Percentiles rank a stretch among this genome's conserved stretches.
Conservation (phyloP, 805 yeast genomes). For the Candida bentonensis region DNA sequence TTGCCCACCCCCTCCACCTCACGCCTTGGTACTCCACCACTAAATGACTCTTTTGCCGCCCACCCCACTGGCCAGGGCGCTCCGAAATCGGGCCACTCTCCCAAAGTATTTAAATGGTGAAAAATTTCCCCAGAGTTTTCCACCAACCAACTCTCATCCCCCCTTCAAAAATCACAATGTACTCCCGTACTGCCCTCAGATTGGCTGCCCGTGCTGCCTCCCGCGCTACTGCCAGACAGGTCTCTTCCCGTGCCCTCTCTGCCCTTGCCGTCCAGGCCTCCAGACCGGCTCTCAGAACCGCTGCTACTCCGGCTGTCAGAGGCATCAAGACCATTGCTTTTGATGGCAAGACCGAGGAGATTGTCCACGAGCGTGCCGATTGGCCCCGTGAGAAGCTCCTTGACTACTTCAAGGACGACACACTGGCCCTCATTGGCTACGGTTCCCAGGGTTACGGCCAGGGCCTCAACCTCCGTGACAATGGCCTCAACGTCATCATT, state of each 20-base stretch:
- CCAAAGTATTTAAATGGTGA: slow-evolving; percentile 1
- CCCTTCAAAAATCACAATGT: slow-evolving; percentile 7
- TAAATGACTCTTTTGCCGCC: background rate
- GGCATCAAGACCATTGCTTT: slow-evolving; percentile 95
- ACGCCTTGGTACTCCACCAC: background rate
- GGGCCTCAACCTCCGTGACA: slow-evolving; percentile 98
- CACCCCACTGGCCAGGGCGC: background rate
- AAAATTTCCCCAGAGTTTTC: background rate
- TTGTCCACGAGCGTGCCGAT: slow-evolving; percentile 97
- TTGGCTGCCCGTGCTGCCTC: slow-evolving; percentile 36
- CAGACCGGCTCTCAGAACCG: slow-evolving; percentile 17
- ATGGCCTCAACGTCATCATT: slow-evolving; percentile 91
- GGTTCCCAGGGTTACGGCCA: slow-evolving; percentile 99
- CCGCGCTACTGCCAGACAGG: slow-evolving; percentile 28
- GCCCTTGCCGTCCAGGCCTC: slow-evolving; percentile 25
- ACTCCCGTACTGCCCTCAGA: slow-evolving; percentile 25
- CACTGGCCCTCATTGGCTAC: slow-evolving; percentile 95
- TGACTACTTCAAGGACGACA: slow-evolving; percentile 95
- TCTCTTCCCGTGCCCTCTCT: slow-evolving; percentile 53
- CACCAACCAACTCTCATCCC: background rate
- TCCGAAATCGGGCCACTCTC: background rate
- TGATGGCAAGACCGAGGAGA: slow-evolving; percentile 78
- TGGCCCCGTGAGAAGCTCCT: slow-evolving; percentile 97
- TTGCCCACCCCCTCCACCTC: background rate
- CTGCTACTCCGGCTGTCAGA: slow-evolving; percentile 48